Evolutionary conservation across 2,329 filamentous ascomycete genomes (phyloP).

Genomic region (Monosporascus sp.): DNA sequence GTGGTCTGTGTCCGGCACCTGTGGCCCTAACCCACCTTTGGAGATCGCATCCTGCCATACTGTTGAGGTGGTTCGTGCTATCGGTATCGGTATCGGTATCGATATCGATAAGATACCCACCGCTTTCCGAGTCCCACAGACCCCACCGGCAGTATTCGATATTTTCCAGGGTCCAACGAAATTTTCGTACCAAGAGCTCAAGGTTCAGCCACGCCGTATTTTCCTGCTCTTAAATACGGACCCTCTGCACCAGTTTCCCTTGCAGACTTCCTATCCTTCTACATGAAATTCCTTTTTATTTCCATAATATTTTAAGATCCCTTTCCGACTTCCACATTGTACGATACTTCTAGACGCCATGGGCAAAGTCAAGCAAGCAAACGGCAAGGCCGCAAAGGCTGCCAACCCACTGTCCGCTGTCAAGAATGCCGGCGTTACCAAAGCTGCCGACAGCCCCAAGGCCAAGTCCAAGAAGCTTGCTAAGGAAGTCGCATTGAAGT

Average conservation of each 20-base stretch:
- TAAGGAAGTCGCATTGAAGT: slow-evolving; percentile 53
- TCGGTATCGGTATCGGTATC: slow-evolving; percentile 1
- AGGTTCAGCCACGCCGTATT: slow-evolving; percentile 12
- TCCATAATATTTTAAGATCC: slow-evolving; percentile 5
- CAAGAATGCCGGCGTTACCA: slow-evolving; percentile 64
- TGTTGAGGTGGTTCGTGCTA: slow-evolving; percentile 5
- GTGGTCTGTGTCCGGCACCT: neutral
- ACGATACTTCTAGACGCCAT: slow-evolving; percentile 39
- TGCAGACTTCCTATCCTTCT: neutral
- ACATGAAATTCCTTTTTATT: neutral
- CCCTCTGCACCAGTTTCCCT: neutral
- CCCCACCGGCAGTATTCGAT: slow-evolving; percentile 22
- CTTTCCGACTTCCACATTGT: slow-evolving; percentile 12
- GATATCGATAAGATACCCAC: slow-evolving; percentile 3
- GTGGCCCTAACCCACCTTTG: no score
- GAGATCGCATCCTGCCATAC: no score
- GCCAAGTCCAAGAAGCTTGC: slow-evolving; percentile 62
- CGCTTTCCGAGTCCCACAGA: slow-evolving; percentile 22
- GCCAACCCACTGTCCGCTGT: slow-evolving; percentile 47
- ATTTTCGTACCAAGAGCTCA: slow-evolving; percentile 10
- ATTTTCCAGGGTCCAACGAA: slow-evolving; percentile 18
- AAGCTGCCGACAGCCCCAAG: slow-evolving; percentile 60
- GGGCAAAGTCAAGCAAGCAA: slow-evolving; percentile 63
- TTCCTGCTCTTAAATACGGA: slow-evolving; percentile 13
- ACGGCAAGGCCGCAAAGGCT: slow-evolving; percentile 46